Base-by-base conservation (phyloP, 129 eudicot genomes). In the Saposhnikovia divaricata region DNA sequence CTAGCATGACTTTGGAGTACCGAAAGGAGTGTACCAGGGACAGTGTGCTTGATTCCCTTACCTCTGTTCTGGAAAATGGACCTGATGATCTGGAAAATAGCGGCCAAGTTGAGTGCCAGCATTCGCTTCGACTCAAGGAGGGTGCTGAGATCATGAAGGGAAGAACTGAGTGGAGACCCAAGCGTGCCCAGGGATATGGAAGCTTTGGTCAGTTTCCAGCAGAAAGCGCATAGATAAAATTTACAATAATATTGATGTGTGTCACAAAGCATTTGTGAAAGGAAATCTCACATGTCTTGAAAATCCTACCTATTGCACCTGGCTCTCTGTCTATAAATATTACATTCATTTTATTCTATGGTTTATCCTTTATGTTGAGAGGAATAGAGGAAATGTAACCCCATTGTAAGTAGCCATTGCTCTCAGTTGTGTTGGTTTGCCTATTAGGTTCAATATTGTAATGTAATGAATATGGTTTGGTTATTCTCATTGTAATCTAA, bases 11-110 rank as follows among this genome's bases (percentile, higher is more conserved):
- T 19, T 80, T 95, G 43, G 97, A 95, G 86, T 95, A 92, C 84
- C 80, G 99, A 63, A 85, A 93, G 86, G 99, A 96, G 86, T 96
- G 99, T 80, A 87, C 79, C 77, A 92, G 87, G 89, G 98, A 96
- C 87, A 88, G 91, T 39, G 93, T 92, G 87, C 82, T 96, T 80
- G 93, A 92, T 77, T 96, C 99, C 51, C 98, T 90, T 18, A 89
- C 97, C 6, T 80, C 90, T 2, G 83, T 92, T 19, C 28, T 86
- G 76, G 88, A 84, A 1, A 66, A 83, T 16, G 78, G 71, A 40
- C 63, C 77, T 25, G 86, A 75, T 6, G 88, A 73, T 23, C 57
- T 83, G 69, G 82, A 83, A 11, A 74, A 61, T 68, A 71, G 85
- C 19, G 87, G 91, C 28, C 16, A 72, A 50, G 91, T 96, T 43